These are phyloP conservation scores for Suhomyces atakaporum DNA, from an alignment of 1,139 yeast species.

Conservation along the genomic window DNA sequence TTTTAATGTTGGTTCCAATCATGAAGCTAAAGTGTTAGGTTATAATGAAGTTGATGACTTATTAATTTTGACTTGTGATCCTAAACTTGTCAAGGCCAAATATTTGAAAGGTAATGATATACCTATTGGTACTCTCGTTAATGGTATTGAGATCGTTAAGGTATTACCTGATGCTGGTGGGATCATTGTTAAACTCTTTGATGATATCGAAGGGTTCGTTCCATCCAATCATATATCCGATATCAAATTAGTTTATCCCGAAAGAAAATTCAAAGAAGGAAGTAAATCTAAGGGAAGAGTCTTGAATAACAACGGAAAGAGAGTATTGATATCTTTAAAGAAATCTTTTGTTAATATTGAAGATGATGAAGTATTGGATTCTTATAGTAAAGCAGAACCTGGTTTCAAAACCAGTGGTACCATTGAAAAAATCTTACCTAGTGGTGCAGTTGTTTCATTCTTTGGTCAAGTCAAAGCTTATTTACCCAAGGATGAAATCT, in stretches of 20 bases:
- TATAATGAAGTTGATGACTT: conserved; percentile 66
- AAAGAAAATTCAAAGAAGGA: conserved; percentile 85
- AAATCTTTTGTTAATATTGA: conserved; percentile 75
- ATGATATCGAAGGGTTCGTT: conserved; percentile 72
- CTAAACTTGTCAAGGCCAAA: conserved; percentile 60
- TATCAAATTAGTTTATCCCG: conserved; percentile 81
- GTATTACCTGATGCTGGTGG: conserved; percentile 69
- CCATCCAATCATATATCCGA: conserved; percentile 82
- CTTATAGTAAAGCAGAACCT: conserved; percentile 52
- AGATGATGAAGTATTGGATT: conserved; percentile 56
- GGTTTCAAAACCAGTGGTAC: conserved; percentile 76
- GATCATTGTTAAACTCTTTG: conserved; percentile 63
- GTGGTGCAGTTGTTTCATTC: conserved; percentile 82
- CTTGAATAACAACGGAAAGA: conserved; percentile 38
- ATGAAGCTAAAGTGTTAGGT: conserved; percentile 76
- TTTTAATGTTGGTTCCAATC: conserved; percentile 64
- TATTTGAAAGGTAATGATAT: conserved; percentile 71
- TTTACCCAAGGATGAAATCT: conserved; percentile 83
- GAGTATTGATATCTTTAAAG: conserved; percentile 69
- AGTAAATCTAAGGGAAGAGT: conserved; percentile 76
- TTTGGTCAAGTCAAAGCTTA: conserved; percentile 79
- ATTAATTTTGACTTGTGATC: conserved; percentile 68
- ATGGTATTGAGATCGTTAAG: conserved; percentile 57
- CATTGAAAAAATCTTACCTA: conserved; percentile 67
- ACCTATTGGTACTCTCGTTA: conserved; percentile 69